phyloP scores from a whole-genome alignment of 306 rosid species.

The Erythrophleum fordii region DNA sequence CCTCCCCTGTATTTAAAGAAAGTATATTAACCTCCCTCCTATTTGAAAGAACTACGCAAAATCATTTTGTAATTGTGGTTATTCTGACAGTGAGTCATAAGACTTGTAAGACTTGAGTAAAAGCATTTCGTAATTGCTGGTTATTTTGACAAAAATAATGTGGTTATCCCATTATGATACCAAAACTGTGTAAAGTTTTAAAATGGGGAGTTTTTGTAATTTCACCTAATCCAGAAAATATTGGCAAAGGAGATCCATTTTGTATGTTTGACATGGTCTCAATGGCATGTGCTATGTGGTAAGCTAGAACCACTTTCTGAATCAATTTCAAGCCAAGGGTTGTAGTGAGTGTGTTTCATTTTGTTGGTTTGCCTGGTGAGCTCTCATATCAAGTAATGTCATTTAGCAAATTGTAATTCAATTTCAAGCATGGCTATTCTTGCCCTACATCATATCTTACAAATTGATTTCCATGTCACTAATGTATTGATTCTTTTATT shows the following conservation, averaged over 20 bases:
- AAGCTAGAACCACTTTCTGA: neutral
- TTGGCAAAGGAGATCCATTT: neutral
- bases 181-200: neutral
- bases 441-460: neutral
- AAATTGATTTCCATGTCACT: constrained; percentile 1
- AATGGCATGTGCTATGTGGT: neutral
- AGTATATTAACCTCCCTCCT: neutral
- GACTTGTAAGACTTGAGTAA: too few relatives aligned
- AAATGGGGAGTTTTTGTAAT: neutral
- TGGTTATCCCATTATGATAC: neutral
- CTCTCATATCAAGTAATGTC: neutral
- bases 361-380: neutral
- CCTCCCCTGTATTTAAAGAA: neutral
- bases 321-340: neutral
- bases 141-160: neutral
- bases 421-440: constrained; percentile 22
- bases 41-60: neutral
- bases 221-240: too few relatives aligned
- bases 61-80: neutral
- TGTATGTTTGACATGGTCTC: neutral
- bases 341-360: neutral
- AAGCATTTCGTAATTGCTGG: neutral
- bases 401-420: constrained; percentile 8
- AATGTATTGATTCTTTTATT: constrained; percentile 22
- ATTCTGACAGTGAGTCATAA: neutral